These are phyloP conservation scores for Pseudogymnoascus sp. DNA, from an alignment of 2,329 filamentous ascomycete genomes.

Conservation along the genomic window DNA sequence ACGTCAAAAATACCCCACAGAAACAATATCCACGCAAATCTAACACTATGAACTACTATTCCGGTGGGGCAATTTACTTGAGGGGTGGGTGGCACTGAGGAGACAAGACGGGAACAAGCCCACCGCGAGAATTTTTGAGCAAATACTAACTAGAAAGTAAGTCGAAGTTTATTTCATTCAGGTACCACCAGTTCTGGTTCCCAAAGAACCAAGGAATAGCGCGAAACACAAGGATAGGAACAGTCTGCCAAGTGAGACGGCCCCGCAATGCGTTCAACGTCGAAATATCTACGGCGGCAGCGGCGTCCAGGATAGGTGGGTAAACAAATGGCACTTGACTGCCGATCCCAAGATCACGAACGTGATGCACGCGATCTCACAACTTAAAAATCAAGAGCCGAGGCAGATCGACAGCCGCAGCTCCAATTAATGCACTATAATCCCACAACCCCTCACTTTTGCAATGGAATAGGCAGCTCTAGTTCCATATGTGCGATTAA, in stretches of 20 bases:
- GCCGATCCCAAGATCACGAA: slow-evolving; percentile 4
- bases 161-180: neutral
- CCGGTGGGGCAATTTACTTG: neutral
- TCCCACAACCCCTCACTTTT: neutral
- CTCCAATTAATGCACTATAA: neutral
- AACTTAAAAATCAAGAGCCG: neutral
- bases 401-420: neutral
- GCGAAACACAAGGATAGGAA: neutral
- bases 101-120: neutral
- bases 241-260: neutral
- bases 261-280: neutral
- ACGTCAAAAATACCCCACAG: neutral
- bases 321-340: neutral
- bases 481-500: neutral
- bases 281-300: neutral
- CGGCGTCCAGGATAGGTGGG: neutral
- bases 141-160: neutral
- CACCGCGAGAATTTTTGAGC: neutral
- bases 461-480: neutral
- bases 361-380: neutral
- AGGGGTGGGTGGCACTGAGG: neutral
- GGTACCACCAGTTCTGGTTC: neutral
- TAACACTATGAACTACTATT: neutral
- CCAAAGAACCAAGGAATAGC: neutral
- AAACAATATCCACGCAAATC: neutral